Conservation (phyloP, 305 asterid genomes). For the Rubia tinctorum region DNA sequence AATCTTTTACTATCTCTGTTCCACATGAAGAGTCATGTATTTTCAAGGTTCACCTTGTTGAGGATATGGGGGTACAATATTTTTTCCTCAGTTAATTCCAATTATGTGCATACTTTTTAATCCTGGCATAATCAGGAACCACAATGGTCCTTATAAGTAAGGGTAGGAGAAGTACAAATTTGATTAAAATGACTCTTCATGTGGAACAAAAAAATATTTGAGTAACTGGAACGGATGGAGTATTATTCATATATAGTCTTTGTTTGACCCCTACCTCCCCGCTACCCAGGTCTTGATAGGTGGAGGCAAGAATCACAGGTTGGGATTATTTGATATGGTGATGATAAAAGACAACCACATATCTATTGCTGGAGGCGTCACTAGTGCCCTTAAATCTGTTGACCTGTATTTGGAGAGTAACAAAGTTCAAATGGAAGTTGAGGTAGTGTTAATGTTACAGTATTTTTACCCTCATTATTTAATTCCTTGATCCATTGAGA, state of each 20-base stretch:
- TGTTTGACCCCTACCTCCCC: conserved; percentile 10
- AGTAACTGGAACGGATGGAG: background rate
- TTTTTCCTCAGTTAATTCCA: background rate
- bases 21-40: background rate
- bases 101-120: background rate
- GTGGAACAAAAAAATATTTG: no score
- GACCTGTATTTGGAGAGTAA: conserved; percentile 63
- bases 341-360: conserved; percentile 98
- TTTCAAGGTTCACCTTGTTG: background rate
- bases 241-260: conserved; percentile 7
- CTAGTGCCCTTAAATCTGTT: conserved; percentile 74
- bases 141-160: background rate
- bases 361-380: conserved; percentile 78
- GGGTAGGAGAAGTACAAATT: background rate
- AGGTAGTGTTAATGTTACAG: no score
- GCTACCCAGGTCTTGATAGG: no score
- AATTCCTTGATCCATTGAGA: background rate
- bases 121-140: background rate
- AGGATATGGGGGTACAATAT: background rate
- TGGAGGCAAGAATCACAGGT: conserved; percentile 86
- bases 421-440: conserved; percentile 81
- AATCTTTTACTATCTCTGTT: background rate
- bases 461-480: background rate
- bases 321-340: conserved; percentile 96
- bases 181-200: background rate